Percentiles rank a stretch among this genome's conserved stretches.
phyloP scores from a whole-genome alignment of 805 yeast species.

The Wickerhamomyces tratensis region DNA sequence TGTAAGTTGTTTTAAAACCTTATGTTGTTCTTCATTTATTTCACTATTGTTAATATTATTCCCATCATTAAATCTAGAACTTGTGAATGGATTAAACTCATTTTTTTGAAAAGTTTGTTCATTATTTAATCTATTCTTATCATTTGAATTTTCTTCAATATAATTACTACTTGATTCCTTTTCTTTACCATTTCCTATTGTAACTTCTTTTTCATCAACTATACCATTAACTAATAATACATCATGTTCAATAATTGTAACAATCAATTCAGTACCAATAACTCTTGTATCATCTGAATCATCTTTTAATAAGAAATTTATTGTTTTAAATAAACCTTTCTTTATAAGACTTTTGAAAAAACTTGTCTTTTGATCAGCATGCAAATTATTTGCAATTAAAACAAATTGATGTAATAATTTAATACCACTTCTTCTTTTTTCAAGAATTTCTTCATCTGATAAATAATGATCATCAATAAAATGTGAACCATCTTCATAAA shows the following conservation, averaged over 20 bases:
- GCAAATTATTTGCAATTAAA: constrained; percentile 59
- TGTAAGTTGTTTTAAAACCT: constrained; percentile 1
- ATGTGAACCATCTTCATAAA: constrained; percentile 28
- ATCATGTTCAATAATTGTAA: constrained; percentile 78
- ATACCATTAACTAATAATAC: constrained; percentile 41
- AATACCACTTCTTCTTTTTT: constrained; percentile 58
- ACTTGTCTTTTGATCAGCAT: constrained; percentile 46
- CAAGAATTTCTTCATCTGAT: constrained; percentile 8
- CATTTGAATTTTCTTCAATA: constrained; percentile 2
- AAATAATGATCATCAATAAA: constrained; percentile 1
- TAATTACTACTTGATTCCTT: not conserved
- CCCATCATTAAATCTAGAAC: not conserved
- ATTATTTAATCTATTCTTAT: constrained; percentile 2
- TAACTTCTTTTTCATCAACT: too few relatives aligned
- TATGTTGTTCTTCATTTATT: not conserved
- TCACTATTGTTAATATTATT: not conserved
- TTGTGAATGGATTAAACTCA: too few relatives aligned
- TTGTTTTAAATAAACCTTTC: constrained; percentile 59
- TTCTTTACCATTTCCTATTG: too few relatives aligned
- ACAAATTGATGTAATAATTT: constrained; percentile 74
- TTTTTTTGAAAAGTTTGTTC: constrained; percentile 3
- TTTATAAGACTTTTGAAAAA: constrained; percentile 57
- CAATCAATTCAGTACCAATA: constrained; percentile 72
- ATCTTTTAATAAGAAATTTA: constrained; percentile 62
- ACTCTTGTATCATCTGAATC: constrained; percentile 39